Percentiles rank a stretch among this genome's conserved stretches.
Conservation (phyloP, 306 rosid species). For the Vigna trinervia region DNA sequence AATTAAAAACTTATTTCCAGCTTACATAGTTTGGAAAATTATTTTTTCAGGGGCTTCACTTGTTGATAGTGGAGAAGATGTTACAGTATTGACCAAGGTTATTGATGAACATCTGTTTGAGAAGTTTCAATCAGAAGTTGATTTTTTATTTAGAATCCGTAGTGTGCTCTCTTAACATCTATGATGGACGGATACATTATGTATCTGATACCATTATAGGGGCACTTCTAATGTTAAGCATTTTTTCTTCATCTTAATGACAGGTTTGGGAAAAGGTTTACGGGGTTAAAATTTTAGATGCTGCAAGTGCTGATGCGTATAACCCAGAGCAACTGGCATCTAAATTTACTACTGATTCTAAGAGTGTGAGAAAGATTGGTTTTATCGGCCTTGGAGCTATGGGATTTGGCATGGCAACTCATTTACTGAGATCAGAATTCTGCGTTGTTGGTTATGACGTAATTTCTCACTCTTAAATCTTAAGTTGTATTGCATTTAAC, state of each 20-base stretch:
- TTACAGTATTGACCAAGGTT: conserved; percentile 67
- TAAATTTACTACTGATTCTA: conserved; percentile 56
- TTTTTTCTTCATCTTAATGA: conserved; percentile 30
- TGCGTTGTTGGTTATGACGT: conserved; percentile 86
- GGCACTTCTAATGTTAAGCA: not conserved
- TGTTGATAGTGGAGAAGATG: conserved; percentile 49
- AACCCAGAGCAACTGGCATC: conserved; percentile 74
- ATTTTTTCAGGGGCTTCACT: conserved; percentile 66
- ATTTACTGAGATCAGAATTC: conserved; percentile 75
- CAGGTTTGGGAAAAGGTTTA: conserved; percentile 76
- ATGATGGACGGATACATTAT: not conserved
- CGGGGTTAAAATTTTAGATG: conserved; percentile 77
- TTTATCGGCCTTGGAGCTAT: conserved; percentile 98
- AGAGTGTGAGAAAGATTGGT: conserved; percentile 67
- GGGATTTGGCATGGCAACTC: conserved; percentile 99
- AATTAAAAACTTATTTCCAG: conserved; percentile 41
- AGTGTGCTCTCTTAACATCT: conserved; percentile 20
- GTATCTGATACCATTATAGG: not conserved
- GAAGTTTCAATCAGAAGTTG: conserved; percentile 36
- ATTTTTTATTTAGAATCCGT: conserved; percentile 20
- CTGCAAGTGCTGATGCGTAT: conserved; percentile 73
- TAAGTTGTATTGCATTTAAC: conserved; percentile 26
- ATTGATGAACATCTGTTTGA: conserved; percentile 35
- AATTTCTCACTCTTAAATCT: conserved; percentile 53
- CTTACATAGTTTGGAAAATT: conserved; percentile 40